Percentiles rank a stretch among this genome's conserved stretches.
These are phyloP conservation scores for Alternaria sp. DNA, from an alignment of 2,329 filamentous ascomycete genomes.

Conservation along the genomic window DNA sequence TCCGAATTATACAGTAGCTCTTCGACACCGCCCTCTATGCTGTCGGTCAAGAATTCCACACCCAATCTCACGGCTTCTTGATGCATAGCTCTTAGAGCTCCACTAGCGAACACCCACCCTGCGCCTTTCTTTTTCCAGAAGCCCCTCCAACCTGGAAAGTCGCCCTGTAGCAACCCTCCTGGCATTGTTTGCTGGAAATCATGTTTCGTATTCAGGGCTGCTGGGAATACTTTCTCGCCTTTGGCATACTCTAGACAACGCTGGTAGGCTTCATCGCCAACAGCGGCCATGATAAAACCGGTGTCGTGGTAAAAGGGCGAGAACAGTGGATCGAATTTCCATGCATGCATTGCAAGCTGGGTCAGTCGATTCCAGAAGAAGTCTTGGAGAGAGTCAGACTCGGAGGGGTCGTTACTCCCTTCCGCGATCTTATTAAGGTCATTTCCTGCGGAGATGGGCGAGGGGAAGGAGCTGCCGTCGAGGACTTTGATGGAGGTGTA, in stretches of 20 bases:
- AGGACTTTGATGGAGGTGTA: constrained; percentile 56
- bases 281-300: constrained; percentile 56
- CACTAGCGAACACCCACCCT: constrained; percentile 62
- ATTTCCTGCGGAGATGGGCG: constrained; percentile 55
- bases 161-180: constrained; percentile 57
- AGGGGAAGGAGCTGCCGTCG: constrained; percentile 53
- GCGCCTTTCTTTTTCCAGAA: constrained; percentile 55
- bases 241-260: constrained; percentile 49
- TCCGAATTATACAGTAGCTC: constrained; percentile 43
- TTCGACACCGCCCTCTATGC: constrained; percentile 47
- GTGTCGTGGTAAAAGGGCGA: constrained; percentile 55
- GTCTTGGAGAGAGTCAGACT: constrained; percentile 40
- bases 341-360: constrained; percentile 50
- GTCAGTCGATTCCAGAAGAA: constrained; percentile 44
- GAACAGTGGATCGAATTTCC: constrained; percentile 54
- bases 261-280: constrained; percentile 48
- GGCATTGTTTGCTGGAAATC: constrained; percentile 61
- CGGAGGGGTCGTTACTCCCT: constrained; percentile 32
- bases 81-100: constrained; percentile 56
- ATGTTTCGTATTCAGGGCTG: constrained; percentile 50
- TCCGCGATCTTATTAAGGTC: constrained; percentile 59
- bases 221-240: constrained; percentile 37
- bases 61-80: constrained; percentile 56
- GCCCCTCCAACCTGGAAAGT: constrained; percentile 60
- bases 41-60: constrained; percentile 56